Base-by-base conservation (phyloP, 225 moss, liverwort and hornwort genomes). In the Straminergon stramineum region DNA sequence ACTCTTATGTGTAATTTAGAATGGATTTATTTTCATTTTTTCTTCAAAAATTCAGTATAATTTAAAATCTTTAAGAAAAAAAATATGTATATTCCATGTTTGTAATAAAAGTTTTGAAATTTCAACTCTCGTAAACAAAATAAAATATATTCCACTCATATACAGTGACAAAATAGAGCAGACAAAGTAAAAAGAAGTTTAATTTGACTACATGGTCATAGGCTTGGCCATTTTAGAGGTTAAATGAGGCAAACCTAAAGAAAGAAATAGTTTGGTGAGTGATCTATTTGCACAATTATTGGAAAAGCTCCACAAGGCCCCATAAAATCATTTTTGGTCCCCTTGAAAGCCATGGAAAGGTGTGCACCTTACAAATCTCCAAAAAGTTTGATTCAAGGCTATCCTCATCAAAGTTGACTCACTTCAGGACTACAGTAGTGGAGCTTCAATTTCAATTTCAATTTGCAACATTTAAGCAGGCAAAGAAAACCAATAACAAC, bases 101-200 rank as follows among this genome's bases (percentile, higher is more conserved):
- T 2, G 1, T 77, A 15, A 3, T 23, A 45, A 7, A 75, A 11
- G 5, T 11, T 16, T 5, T 9, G 2, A 3, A 0, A 48, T 30
- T 30, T 75, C 31, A 48, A 11, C 11, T 11, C 2, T 48, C 0
- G 28, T 28, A 28, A 74, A 43, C 5, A 45, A 28, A 73, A 28
- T 4, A 45, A 28, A 41, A 43, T 9, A 73, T 43, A 4, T 48
- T 19, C 31, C 7, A 75, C 3, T 48, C 5, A 22, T 21, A 23
- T 34, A 15, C 0, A 11, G 0, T 28, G 7, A 45, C 18, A 18
- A 30, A 4, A 45, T 2, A 75, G 7, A 48, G 18, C 11, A 75
- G 0, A 15, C 24, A 39, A n/a, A 6, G 5, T 23, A 24, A 14
- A 61, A 39, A 15, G 7, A 26, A 2, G 3, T 70, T 39, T 24